Evolutionary conservation across 2,329 filamentous ascomycete species (phyloP).

Genomic region (Exophiala alcalophila): DNA sequence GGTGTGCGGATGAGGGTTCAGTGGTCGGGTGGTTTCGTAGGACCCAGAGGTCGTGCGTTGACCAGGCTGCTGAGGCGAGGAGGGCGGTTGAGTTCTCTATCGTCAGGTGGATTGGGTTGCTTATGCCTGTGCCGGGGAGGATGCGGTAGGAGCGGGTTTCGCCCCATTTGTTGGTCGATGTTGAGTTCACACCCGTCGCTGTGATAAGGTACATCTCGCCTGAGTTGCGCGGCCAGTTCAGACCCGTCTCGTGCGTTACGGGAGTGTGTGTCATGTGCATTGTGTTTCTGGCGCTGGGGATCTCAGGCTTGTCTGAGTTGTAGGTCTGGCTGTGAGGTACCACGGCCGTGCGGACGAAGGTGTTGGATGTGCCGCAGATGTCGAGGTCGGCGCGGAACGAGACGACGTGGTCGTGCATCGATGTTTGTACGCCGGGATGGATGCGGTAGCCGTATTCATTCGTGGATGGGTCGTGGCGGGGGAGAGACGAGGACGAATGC

Average conservation of each 20-base stretch:
- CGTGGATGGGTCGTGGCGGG: conserved; percentile 32
- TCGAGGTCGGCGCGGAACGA: conserved; percentile 40
- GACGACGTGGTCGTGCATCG: conserved; percentile 41
- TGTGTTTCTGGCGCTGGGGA: conserved; percentile 12
- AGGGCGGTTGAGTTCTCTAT: conserved; percentile 25
- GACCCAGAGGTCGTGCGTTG: conserved; percentile 20
- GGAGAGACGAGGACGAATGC: background rate
- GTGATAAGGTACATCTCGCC: conserved; percentile 40
- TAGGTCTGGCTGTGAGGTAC: conserved; percentile 14
- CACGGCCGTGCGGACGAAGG: conserved; percentile 25
- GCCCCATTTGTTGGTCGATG: conserved; percentile 42
- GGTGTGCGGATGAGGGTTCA: conserved; percentile 18
- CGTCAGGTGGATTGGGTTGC: conserved; percentile 26
- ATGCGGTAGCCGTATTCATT: conserved; percentile 38
- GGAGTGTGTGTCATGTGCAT: conserved; percentile 22
- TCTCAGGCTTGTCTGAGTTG: conserved; percentile 18
- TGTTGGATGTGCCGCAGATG: conserved; percentile 35
- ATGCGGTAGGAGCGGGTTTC: conserved; percentile 43
- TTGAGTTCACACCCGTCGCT: conserved; percentile 36
- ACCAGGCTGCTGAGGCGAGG: conserved; percentile 21
- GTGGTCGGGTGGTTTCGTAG: conserved; percentile 20
- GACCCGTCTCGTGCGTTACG: conserved; percentile 26
- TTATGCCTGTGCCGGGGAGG: conserved; percentile 38
- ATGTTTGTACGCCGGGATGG: conserved; percentile 35
- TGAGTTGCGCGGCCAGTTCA: conserved; percentile 40